phyloP scores from a whole-genome alignment of 805 yeast genomes.

The Zygoascus ofunaensis region DNA sequence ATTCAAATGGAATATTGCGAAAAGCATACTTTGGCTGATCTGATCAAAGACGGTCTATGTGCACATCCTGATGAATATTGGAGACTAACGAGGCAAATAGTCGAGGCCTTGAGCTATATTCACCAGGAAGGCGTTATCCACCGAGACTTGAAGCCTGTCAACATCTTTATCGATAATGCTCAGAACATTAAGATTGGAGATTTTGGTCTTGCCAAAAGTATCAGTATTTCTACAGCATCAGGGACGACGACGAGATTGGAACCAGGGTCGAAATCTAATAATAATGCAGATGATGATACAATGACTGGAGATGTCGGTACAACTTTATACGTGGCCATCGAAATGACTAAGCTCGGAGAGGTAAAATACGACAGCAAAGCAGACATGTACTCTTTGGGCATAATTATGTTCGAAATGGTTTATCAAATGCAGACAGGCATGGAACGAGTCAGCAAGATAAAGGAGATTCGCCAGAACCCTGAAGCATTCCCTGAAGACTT shows the following conservation, averaged over 20 bases:
- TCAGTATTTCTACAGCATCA: conserved; percentile 16
- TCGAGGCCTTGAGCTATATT: conserved; percentile 84
- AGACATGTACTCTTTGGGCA: conserved; percentile 91
- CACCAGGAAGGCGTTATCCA: conserved; percentile 93
- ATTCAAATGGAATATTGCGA: conserved; percentile 99
- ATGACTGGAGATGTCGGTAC: conserved; percentile 93
- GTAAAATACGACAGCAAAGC: conserved; percentile 85
- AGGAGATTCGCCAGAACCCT: conserved; percentile 47
- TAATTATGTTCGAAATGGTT: conserved; percentile 93
- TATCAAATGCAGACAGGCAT: conserved; percentile 78
- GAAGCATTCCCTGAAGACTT: conserved; percentile 70
- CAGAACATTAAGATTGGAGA: conserved; percentile 92
- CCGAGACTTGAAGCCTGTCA: conserved; percentile 90
- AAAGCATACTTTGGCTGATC: conserved; percentile 76
- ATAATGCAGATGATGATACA: conserved; percentile 44
- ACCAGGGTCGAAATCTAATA: conserved; percentile 4
- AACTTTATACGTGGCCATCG: conserved; percentile 83
- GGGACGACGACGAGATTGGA: conserved; percentile 1
- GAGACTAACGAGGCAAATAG: conserved; percentile 76
- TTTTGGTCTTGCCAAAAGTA: conserved; percentile 85
- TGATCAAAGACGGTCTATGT: conserved; percentile 70
- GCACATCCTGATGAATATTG: conserved; percentile 72
- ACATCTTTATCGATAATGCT: conserved; percentile 85
- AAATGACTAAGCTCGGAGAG: conserved; percentile 50
- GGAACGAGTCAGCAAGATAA: conserved; percentile 79